Conservation (phyloP, 805 yeast genomes). For the Suhomyces canberraensis region DNA sequence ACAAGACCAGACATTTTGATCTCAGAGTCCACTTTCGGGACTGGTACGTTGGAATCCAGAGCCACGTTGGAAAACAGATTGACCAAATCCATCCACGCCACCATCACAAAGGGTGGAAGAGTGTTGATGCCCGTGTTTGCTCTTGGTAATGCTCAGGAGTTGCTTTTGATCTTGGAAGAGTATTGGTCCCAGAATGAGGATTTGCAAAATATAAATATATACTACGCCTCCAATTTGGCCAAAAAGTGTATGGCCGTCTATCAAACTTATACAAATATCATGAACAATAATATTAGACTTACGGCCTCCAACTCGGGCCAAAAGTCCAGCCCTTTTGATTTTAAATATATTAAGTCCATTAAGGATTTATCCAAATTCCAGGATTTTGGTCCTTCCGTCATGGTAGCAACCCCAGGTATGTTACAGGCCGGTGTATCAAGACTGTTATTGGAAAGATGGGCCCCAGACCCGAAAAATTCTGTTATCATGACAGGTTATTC, state of each 20-base stretch:
- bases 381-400: conserved; percentile 94
- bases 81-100: conserved; percentile 78
- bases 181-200: conserved; percentile 88
- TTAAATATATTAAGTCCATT: conserved; percentile 78
- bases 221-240: conserved; percentile 90
- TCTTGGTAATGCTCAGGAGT: conserved; percentile 93
- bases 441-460: conserved; percentile 90
- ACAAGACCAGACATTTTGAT: conserved; percentile 82
- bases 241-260: conserved; percentile 96
- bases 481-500: conserved; percentile 94
- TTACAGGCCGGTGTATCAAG: conserved; percentile 93
- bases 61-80: conserved; percentile 78
- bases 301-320: conserved; percentile 35
- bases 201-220: conserved; percentile 75
- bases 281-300: conserved; percentile 88
- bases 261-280: conserved; percentile 94
- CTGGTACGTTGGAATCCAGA: conserved; percentile 94
- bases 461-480: conserved; percentile 90
- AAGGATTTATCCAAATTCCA: conserved; percentile 80
- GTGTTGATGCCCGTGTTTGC: conserved; percentile 94
- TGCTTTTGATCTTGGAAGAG: conserved; percentile 85
- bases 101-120: conserved; percentile 84
- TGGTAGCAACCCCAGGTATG: conserved; percentile 98
- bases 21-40: conserved; percentile 95
- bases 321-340: conserved; percentile 76